Conservation (phyloP, 768 basidiomycete genomes). For the Sistotremastrum niveocremeum region DNA sequence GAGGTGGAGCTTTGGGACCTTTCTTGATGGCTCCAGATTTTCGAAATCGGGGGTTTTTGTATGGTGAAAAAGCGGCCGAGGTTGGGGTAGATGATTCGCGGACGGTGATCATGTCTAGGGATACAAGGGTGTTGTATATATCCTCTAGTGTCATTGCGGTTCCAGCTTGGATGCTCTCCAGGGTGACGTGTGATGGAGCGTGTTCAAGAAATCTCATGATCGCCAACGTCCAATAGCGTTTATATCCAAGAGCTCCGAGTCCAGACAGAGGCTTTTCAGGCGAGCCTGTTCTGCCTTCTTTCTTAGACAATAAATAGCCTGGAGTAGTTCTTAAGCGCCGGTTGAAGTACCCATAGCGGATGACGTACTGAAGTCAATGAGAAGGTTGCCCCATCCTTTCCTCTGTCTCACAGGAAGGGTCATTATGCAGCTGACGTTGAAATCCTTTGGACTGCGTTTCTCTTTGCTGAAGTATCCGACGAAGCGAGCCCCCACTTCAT, state of each 20-base stretch:
- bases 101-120: conserved; percentile 61
- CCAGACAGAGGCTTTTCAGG: conserved; percentile 94
- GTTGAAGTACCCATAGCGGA: not conserved
- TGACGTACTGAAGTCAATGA: conserved; percentile 94
- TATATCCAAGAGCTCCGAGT: conserved; percentile 88
- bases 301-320: conserved; percentile 96
- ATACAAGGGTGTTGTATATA: conserved; percentile 56
- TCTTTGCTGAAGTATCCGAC: conserved; percentile 99
- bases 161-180: conserved; percentile 80
- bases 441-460: conserved; percentile 90
- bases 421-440: conserved; percentile 99
- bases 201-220: conserved; percentile 66
- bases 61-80: conserved; percentile 13
- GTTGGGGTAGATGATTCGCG: conserved; percentile 13
- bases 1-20: conserved; percentile 30
- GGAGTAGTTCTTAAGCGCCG: conserved; percentile 1
- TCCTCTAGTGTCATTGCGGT: conserved; percentile 92
- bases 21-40: conserved; percentile 65
- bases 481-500: conserved; percentile 83
- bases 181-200: conserved; percentile 42
- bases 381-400: conserved; percentile 90
- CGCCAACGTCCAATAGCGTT: conserved; percentile 85
- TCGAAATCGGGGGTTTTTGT: conserved; percentile 36
- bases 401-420: conserved; percentile 90
- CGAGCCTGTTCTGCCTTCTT: conserved; percentile 79